Evolutionary conservation across 129 eudicot species (phyloP).

Genomic region (Flaveria robusta): DNA sequence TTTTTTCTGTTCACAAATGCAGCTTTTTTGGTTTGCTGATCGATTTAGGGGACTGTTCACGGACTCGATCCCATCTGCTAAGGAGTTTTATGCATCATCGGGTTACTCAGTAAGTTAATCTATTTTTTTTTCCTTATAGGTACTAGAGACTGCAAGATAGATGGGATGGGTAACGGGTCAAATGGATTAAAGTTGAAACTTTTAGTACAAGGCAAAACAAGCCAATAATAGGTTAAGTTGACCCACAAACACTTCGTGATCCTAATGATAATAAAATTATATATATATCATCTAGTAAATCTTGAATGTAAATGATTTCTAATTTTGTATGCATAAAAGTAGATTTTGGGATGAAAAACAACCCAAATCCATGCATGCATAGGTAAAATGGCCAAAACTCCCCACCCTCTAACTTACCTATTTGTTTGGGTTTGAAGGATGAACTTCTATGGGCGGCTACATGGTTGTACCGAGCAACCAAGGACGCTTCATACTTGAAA

Average conservation of each 20-base stretch:
- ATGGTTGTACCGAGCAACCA: constrained; percentile 81
- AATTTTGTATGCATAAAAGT: background rate
- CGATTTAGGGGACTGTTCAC: constrained; percentile 67
- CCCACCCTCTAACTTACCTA: background rate
- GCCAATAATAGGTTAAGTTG: background rate
- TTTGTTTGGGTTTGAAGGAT: constrained; percentile 43
- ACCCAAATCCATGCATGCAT: background rate
- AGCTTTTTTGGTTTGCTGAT: constrained; percentile 92
- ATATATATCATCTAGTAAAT: too few relatives aligned
- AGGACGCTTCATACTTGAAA: constrained; percentile 62
- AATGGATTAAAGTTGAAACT: background rate
- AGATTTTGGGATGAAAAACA: background rate
- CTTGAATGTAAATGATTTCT: background rate
- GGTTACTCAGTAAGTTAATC: constrained; percentile 61
- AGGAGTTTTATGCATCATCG: constrained; percentile 64
- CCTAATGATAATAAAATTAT: too few relatives aligned
- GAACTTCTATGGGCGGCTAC: constrained; percentile 88
- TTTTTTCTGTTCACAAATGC: constrained; percentile 19
- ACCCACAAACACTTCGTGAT: background rate
- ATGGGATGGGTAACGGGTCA: background rate
- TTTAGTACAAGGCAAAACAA: background rate
- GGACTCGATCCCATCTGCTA: constrained; percentile 61
- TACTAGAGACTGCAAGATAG: background rate
- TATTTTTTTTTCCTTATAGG: background rate
- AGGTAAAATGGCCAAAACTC: background rate